A percentile compares a stretch with the other conserved stretches of the same genome.
These are phyloP conservation scores for Clavispora asparagi DNA, from an alignment of 805 yeast genomes.

Conservation along the genomic window DNA sequence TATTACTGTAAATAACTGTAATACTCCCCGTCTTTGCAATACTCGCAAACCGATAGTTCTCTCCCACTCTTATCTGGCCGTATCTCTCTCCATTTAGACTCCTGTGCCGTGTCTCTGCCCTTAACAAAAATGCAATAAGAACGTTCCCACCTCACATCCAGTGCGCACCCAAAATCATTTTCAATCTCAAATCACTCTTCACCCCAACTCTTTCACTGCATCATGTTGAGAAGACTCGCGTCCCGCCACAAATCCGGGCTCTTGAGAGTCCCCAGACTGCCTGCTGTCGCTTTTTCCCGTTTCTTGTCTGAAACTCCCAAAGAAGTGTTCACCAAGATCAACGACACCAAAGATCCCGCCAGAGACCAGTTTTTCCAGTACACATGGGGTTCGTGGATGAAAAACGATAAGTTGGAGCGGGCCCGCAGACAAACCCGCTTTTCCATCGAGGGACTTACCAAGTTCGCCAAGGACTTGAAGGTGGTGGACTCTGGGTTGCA, in stretches of 20 bases:
- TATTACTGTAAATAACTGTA: no score
- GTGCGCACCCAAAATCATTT: background rate
- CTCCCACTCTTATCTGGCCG: no score
- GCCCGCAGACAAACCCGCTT: constrained; percentile 74
- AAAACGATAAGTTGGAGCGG: constrained; percentile 70
- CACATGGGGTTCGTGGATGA: constrained; percentile 94
- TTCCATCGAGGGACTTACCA: constrained; percentile 70
- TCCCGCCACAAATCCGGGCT: background rate
- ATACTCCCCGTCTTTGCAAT: no score
- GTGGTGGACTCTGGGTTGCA: constrained; percentile 25
- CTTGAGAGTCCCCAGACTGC: background rate
- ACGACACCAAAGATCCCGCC: constrained; percentile 61
- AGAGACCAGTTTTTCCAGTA: constrained; percentile 76
- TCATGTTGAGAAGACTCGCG: constrained; percentile 1
- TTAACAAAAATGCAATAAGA: no score
- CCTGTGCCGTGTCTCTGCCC: no score
- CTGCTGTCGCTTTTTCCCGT: background rate
- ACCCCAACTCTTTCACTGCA: background rate
- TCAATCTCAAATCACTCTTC: background rate
- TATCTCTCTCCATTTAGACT: no score
- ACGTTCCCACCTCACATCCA: background rate
- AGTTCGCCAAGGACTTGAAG: constrained; percentile 44
- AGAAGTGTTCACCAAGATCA: constrained; percentile 48
- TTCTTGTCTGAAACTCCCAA: constrained; percentile 19
- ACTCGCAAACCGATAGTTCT: no score